These are phyloP conservation scores for Amauroascus niger DNA, from an alignment of 2,329 filamentous ascomycete genomes.

Conservation along the genomic window DNA sequence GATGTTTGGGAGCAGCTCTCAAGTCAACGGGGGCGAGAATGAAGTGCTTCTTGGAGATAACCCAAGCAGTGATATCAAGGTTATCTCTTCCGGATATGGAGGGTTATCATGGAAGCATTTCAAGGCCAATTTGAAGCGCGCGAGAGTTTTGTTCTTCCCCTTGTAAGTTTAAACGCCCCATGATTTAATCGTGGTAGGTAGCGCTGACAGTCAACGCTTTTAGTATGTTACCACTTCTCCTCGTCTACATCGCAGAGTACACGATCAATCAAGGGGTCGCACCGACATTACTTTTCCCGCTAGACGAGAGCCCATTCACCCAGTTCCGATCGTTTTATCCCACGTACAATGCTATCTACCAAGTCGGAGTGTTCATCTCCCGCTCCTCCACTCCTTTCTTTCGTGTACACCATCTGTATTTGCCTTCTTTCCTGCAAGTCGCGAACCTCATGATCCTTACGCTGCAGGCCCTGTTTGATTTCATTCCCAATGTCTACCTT, in stretches of 20 bases:
- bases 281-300: slow-evolving; percentile 79
- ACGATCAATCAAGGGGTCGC: slow-evolving; percentile 93
- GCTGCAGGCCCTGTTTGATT: slow-evolving; percentile 66
- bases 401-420: slow-evolving; percentile 68
- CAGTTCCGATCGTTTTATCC: slow-evolving; percentile 85
- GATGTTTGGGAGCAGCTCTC: slow-evolving; percentile 27
- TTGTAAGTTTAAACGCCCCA: slow-evolving; percentile 41
- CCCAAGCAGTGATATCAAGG: slow-evolving; percentile 1
- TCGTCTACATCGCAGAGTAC: slow-evolving; percentile 95
- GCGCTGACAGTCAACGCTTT: neutral
- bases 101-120: slow-evolving; percentile 31
- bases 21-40: slow-evolving; percentile 24
- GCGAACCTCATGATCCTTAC: slow-evolving; percentile 65
- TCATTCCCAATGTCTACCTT: slow-evolving; percentile 77
- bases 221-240: slow-evolving; percentile 76
- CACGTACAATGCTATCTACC: slow-evolving; percentile 89
- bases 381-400: slow-evolving; percentile 83
- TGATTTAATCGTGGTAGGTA: too few species aligned
- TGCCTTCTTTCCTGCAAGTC: slow-evolving; percentile 72
- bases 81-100: neutral
- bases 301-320: slow-evolving; percentile 63
- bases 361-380: slow-evolving; percentile 89
- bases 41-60: slow-evolving; percentile 25
- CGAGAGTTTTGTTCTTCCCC: slow-evolving; percentile 60
- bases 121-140: slow-evolving; percentile 51